Evolutionary conservation across 768 basidiomycete species (phyloP), one percentile per base, ranked within the genome.

Genomic region (Rhodotorula kratochvilovae): DNA sequence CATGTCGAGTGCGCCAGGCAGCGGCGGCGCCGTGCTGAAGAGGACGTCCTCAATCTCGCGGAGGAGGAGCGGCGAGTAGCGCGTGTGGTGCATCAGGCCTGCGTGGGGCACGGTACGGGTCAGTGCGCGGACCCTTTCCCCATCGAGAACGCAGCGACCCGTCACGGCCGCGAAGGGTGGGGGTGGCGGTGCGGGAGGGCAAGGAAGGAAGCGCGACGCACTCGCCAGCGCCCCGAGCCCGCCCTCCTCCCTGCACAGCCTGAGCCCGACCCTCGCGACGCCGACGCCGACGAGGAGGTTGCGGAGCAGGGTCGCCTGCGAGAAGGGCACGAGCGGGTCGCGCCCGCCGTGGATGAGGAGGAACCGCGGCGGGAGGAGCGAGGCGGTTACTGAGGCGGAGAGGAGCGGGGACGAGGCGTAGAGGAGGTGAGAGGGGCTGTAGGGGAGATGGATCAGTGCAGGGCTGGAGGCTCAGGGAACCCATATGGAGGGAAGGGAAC

Each of bases 391-490:
- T 23, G 48, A 6, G 15, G 36, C 25, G 21, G 61, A 25, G 36
- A 73, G 63, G 39, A 73, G 59, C 25, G 68, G 54, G 2, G 64
- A 66, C 27, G 72, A 36, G 43, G 63, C 67, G 67, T 57, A 69
- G 50, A 73, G 56, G 42, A 73, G 72, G 45, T 73, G 72, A 1
- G 60, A 68, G 19, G 72, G 72, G 51, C 71, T 72, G 45, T 39
- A n/a, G 5, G 15, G 27, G 29, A 27, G 54, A 31, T 27, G 51
- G 16, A n/a, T 53, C n/a, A 2, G n/a, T n/a, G n/a, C n/a, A n/a
- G n/a, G n/a, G n/a, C n/a, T n/a, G n/a, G n/a, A n/a, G n/a, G n/a
- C n/a, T n/a, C n/a, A n/a, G n/a, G n/a, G n/a, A n/a, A n/a, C n/a
- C n/a, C n/a, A n/a, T n/a, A n/a, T n/a, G n/a, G n/a, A n/a, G n/a